Evolutionary conservation across 768 basidiomycete species (phyloP).

Genomic region (Kockovaella imperatae): DNA sequence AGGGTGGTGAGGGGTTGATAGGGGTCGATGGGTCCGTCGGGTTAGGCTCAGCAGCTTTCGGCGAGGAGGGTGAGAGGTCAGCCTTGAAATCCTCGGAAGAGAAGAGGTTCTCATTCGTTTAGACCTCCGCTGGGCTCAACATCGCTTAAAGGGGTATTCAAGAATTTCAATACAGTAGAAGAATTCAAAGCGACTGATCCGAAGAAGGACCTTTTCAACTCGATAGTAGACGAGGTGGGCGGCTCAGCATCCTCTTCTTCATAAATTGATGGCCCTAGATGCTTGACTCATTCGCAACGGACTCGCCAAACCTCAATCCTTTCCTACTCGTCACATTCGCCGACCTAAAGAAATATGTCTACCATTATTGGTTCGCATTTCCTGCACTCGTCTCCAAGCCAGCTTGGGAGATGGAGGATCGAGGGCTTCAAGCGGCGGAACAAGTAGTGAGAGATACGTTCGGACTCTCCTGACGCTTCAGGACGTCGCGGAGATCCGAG

Average conservation of each 20-base stretch:
- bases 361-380: slow-evolving; percentile 97
- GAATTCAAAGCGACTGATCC: slow-evolving; percentile 76
- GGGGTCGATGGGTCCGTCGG: slow-evolving; percentile 51
- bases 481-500: slow-evolving; percentile 17
- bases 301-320: slow-evolving; percentile 55
- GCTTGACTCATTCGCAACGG: slow-evolving; percentile 20
- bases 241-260: slow-evolving; percentile 1
- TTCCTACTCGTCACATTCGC: slow-evolving; percentile 91
- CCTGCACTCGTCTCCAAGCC: slow-evolving; percentile 86
- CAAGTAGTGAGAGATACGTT: slow-evolving; percentile 46
- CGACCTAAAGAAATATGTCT: slow-evolving; percentile 96
- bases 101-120: background rate
- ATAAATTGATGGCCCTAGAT: slow-evolving; percentile 13
- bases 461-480: background rate
- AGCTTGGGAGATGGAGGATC: slow-evolving; percentile 69
- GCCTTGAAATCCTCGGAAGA: background rate
- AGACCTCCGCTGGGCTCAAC: slow-evolving; percentile 19
- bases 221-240: slow-evolving; percentile 59
- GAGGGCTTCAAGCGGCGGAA: slow-evolving; percentile 53
- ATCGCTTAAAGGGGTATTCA: slow-evolving; percentile 59
- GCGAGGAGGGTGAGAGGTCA: slow-evolving; percentile 27
- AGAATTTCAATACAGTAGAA: slow-evolving; percentile 96
- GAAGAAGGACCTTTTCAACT: slow-evolving; percentile 78
- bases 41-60: slow-evolving; percentile 39
- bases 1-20: slow-evolving; percentile 54